phyloP scores from a whole-genome alignment of 345 rosid species.

The Eutrema heterophyllum region DNA sequence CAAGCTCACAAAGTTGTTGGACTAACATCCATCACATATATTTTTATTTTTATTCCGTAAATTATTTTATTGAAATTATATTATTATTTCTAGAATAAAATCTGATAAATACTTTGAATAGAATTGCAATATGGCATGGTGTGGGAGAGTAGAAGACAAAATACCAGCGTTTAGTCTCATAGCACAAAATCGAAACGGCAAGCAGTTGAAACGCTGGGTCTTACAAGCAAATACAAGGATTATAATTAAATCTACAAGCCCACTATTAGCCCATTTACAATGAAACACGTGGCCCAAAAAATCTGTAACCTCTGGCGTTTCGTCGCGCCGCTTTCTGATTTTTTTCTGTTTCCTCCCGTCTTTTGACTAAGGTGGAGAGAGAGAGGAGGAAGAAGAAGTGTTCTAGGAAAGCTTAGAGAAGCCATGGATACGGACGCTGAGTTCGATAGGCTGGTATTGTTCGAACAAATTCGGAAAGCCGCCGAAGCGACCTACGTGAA shows the following conservation, averaged over 20 bases:
- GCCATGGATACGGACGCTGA: constrained; percentile 69
- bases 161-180: not conserved
- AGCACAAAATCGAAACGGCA: not conserved
- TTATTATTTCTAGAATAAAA: not conserved
- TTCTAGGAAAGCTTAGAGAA: not conserved
- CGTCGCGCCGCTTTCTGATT: not conserved
- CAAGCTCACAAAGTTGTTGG: constrained; percentile 18
- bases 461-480: constrained; percentile 76
- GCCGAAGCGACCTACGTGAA: constrained; percentile 56
- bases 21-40: not conserved
- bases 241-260: not conserved
- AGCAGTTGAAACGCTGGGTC: not conserved
- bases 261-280: constrained; percentile 1
- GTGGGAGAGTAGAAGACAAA: not conserved
- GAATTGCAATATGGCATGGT: not conserved
- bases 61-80: not conserved
- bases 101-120: not conserved
- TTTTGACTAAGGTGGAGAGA: not conserved
- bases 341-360: not conserved
- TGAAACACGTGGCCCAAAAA: not conserved
- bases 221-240: not conserved
- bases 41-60: not conserved
- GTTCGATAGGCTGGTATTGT: constrained; percentile 60
- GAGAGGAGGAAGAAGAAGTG: not conserved
- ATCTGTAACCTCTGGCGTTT: not conserved